Conservation (phyloP, 2,329 filamentous ascomycete genomes). For the Aspergillus sojae region DNA sequence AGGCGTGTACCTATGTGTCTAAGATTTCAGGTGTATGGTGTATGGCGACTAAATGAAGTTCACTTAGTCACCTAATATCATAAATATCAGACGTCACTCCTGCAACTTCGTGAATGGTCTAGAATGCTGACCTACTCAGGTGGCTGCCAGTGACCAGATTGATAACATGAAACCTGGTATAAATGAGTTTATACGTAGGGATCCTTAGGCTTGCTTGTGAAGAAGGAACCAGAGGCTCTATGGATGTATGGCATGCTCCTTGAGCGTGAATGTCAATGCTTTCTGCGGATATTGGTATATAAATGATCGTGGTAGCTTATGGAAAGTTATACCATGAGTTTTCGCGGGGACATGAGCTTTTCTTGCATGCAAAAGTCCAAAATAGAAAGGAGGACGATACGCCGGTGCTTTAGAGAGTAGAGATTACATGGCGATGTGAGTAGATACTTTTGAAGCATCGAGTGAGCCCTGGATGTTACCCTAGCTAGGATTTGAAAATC, state of each 20-base stretch:
- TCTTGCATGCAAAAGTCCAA: not conserved
- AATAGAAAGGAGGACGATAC: not conserved
- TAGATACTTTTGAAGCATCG: too few relatives aligned
- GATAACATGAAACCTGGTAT: not conserved
- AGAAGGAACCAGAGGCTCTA: too few relatives aligned
- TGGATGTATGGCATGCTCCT: too few relatives aligned
- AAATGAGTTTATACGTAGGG: not conserved
- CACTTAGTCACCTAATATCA: too few relatives aligned
- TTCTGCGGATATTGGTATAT: too few relatives aligned
- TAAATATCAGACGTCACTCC: not conserved
- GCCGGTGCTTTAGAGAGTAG: too few relatives aligned
- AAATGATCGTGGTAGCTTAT: too few relatives aligned
- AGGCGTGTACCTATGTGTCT: not conserved
- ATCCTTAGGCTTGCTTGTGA: too few relatives aligned
- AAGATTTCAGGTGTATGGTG: not conserved
- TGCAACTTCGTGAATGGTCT: not conserved
- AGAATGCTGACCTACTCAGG: not conserved
- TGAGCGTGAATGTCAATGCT: too few relatives aligned
- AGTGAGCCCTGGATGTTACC: not conserved
- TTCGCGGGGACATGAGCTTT: not conserved
- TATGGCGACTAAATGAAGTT: too few relatives aligned
- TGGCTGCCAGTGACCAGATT: not conserved
- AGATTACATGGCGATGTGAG: not conserved
- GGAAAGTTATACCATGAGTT: not conserved
- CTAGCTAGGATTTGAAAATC: not conserved